Evolutionary conservation across 495 filamentous ascomycete genomes (phyloP).

Genomic region (Aspergillus avenaceus): DNA sequence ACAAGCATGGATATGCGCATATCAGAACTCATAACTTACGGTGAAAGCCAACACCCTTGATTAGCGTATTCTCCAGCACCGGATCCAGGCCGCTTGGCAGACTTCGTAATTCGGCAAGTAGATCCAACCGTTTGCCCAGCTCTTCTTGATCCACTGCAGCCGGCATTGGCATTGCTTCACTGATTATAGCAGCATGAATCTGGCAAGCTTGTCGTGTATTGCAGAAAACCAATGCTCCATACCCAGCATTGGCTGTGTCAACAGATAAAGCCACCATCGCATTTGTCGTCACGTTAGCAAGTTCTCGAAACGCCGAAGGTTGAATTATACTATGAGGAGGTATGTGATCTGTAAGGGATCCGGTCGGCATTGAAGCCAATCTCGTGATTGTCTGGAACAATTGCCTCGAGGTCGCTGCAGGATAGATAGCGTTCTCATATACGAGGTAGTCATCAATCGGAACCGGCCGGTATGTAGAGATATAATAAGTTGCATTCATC

Average conservation of each 20-base stretch:
- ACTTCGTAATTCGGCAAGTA: constrained; percentile 65
- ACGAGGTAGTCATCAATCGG: constrained; percentile 74
- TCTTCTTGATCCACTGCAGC: constrained; percentile 41
- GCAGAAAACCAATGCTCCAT: constrained; percentile 74
- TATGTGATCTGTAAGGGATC: constrained; percentile 28
- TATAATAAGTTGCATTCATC: constrained; percentile 68
- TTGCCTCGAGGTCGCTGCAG: constrained; percentile 54
- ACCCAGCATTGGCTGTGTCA: constrained; percentile 62
- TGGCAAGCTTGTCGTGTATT: constrained; percentile 65
- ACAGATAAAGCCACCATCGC: constrained; percentile 64
- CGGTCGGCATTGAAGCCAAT: constrained; percentile 34
- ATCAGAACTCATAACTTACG: constrained; percentile 36
- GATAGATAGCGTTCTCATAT: constrained; percentile 69
- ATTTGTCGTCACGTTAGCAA: constrained; percentile 62
- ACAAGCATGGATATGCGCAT: not conserved
- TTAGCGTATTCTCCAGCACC: constrained; percentile 59
- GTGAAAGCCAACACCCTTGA: constrained; percentile 71
- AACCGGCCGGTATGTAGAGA: constrained; percentile 69
- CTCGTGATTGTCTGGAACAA: constrained; percentile 60
- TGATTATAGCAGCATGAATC: constrained; percentile 58
- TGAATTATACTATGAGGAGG: constrained; percentile 48
- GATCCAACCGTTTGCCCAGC: constrained; percentile 57
- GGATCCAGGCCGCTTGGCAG: constrained; percentile 64
- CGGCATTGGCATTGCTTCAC: constrained; percentile 53
- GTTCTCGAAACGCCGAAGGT: constrained; percentile 53